phyloP scores from a whole-genome alignment of 495 filamentous ascomycete genomes.

The Talaromyces adpressus region DNA sequence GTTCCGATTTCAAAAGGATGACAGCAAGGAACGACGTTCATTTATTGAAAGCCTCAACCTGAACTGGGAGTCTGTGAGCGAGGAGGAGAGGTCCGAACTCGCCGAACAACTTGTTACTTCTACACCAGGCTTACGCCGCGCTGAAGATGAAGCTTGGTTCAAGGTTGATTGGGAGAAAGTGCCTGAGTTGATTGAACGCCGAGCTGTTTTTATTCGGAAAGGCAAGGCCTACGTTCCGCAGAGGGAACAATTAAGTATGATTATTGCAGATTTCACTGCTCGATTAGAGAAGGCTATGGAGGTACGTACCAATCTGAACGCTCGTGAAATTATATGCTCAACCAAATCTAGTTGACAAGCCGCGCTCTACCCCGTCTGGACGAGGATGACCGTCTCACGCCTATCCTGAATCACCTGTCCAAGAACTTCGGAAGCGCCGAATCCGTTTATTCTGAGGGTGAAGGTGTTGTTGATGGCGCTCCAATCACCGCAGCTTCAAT shows the following conservation, averaged over 20 bases:
- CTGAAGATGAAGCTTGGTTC: slow-evolving; percentile 81
- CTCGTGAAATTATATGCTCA: slow-evolving; percentile 14
- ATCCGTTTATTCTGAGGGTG: slow-evolving; percentile 58
- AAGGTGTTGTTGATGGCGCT: slow-evolving; percentile 54
- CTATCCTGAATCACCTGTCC: slow-evolving; percentile 86
- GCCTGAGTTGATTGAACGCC: slow-evolving; percentile 77
- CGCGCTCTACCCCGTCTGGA: slow-evolving; percentile 87
- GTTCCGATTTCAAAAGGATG: slow-evolving; percentile 67
- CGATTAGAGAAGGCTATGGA: slow-evolving; percentile 75
- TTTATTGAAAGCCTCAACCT: slow-evolving; percentile 77
- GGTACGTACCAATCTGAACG: slow-evolving; percentile 37
- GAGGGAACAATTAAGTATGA: slow-evolving; percentile 77
- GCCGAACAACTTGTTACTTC: slow-evolving; percentile 45
- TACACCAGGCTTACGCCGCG: slow-evolving; percentile 43
- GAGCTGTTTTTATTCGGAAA: slow-evolving; percentile 65
- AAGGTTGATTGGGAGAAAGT: slow-evolving; percentile 94
- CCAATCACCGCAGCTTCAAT: slow-evolving; percentile 71
- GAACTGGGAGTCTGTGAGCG: slow-evolving; percentile 72
- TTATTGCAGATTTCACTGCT: slow-evolving; percentile 75
- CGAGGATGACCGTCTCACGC: slow-evolving; percentile 91
- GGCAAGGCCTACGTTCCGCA: slow-evolving; percentile 92
- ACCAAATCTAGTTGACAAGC: slow-evolving; percentile 58
- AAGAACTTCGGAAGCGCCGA: slow-evolving; percentile 91
- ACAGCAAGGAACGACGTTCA: slow-evolving; percentile 55
- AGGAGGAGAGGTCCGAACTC: slow-evolving; percentile 62